Evolutionary conservation across 768 basidiomycete genomes (phyloP).

Genomic region (Mycena alexandri): DNA sequence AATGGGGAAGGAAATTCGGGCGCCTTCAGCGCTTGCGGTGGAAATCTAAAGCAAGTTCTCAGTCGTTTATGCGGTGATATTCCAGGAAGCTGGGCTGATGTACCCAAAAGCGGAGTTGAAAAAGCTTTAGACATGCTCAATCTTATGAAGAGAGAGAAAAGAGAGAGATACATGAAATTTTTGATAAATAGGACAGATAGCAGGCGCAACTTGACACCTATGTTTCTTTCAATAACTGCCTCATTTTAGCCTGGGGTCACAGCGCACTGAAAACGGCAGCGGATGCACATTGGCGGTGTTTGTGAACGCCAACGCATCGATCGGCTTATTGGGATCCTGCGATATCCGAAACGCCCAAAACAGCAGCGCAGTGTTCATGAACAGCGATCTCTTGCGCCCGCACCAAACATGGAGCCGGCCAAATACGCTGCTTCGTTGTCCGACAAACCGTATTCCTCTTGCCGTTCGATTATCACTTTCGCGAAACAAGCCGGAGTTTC

Average conservation of each 20-base stretch:
- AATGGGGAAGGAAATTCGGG: no score
- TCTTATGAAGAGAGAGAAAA: no score
- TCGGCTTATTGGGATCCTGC: conserved; percentile 63
- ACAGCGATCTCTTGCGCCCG: conserved; percentile 77
- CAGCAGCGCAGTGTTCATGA: conserved; percentile 72
- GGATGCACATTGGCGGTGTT: conserved; percentile 74
- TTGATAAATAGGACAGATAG: no score
- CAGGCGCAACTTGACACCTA: no score
- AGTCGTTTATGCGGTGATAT: no score
- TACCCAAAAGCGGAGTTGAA: no score
- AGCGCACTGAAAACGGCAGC: conserved; percentile 66
- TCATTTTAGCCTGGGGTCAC: conserved; percentile 65
- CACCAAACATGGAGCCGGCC: conserved; percentile 74
- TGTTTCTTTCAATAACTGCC: conserved; percentile 56
- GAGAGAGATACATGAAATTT: no score
- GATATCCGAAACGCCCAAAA: conserved; percentile 75
- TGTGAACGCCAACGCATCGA: conserved; percentile 72
- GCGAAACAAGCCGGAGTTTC: conserved; percentile 63
- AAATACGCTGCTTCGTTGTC: conserved; percentile 73
- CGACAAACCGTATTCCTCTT: conserved; percentile 65
- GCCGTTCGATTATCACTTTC: conserved; percentile 69
- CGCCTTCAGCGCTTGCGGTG: no score
- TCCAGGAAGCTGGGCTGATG: no score
- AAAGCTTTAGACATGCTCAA: no score
- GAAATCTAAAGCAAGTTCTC: no score